Evolutionary conservation across 202 grass and related monocot genomes (phyloP), one percentile per base, ranked within the genome.

Genomic region (Hordeum pubiflorum): DNA sequence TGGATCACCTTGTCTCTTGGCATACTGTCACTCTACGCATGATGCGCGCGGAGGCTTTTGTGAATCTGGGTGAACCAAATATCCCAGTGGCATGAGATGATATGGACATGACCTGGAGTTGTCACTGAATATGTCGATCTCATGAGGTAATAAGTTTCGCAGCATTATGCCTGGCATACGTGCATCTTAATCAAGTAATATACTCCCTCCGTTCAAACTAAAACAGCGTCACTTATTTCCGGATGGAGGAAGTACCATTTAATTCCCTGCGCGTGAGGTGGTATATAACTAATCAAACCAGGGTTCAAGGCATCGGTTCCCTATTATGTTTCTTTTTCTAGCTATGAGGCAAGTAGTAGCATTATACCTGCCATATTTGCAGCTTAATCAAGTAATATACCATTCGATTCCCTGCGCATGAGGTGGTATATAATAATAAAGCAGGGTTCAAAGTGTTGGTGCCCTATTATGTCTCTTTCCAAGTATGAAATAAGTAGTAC

Each of bases 1-100:
- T 99, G 75, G 90, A 99, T 39, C 85, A 95, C 79, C 89, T 95
- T 48, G 68, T 99, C 26, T 99, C 92, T 69, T 99, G 92, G 96
- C 74, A 87, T 72, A 87, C 90, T 65, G 96, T 90, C 69, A 95
- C 89, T 70, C 32, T 89, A 66, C 88, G 89, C 60, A 93, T 95
- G 87, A 87, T 99, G 81, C 86, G 90, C 70, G 96, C 87, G 6
- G 90, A 99, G 74, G 93, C 92, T 86, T 99, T 98, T 85, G 88
- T 99, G 60, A 95, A 99, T 72, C 92, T 99, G 59, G 92, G 92
- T 12, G 96, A 99, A 77, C 96, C 92, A 71, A 99, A 83, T 75
- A 86, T 99, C 61, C 92, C 96, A 26, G 96, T 86, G 61, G 83
- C 83, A 63, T 86, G 61, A 89, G 31, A 74, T 65, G 32, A 15